Evolutionary conservation across 306 rosid genomes (phyloP), one percentile per base, ranked within the genome.

Genomic region (Castanopsis chinensis): DNA sequence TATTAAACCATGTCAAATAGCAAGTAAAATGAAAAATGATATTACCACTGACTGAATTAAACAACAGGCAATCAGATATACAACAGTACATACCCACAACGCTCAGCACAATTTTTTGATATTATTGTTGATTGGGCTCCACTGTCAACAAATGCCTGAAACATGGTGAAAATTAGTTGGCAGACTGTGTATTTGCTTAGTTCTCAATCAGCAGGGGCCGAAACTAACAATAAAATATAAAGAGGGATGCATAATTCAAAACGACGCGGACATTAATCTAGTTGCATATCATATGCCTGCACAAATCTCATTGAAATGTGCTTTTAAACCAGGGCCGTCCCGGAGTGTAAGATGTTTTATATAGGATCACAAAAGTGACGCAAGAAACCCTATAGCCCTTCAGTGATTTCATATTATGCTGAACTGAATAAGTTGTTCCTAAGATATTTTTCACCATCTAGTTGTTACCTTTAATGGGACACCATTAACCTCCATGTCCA

Each of bases 101-200:
- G 91, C 86, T 95, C 99, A 74, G 98, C 99, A 69, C 99, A 95
- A 76, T 87, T 91, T 91, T 95, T 95, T 45, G 99, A 95, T 85
- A 95, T 95, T 70, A 95, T 95, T 63, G 99, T 95, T 71, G 99
- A 93, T 74, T 95, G 99, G 25, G 99, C 99, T 84, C 99, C 99
- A 78, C 99, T 95, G 75, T 95, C 99, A 72, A 95, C 98, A 88
- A 95, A 95, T 83, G 99, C 99, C 99, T 95, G 87, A 79, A 85
- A 77, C 68, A 72, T 79, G 77, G 80, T 59, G 17, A 61, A 76
- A 76, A 55, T 1, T 21, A 61, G 7, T 54, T 65, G 77, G 21
- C 51, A 80, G 75, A 73, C 28, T 5, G 57, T 67, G 53, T 75
- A 69, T 73, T 45, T 61, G 65, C 45, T 14, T 5, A 23, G 61